phyloP scores from a whole-genome alignment of 768 basidiomycete genomes.

The Boletus barrowsii region DNA sequence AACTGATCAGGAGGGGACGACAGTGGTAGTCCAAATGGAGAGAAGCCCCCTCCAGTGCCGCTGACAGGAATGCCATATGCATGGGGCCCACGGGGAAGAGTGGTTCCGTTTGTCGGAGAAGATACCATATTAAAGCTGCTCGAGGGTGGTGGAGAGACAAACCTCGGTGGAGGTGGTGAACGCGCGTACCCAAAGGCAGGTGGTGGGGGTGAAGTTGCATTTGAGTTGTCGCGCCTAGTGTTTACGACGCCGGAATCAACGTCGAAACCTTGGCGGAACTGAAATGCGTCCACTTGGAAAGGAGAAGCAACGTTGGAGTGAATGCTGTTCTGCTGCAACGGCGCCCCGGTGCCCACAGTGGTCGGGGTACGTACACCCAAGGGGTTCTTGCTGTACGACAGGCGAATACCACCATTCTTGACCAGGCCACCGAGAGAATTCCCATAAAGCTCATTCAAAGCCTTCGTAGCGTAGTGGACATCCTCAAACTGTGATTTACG shows the following conservation, averaged over 20 bases:
- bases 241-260: conserved; percentile 18
- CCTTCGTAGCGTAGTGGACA: conserved; percentile 76
- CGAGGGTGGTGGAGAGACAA: conserved; percentile 33
- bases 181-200: conserved; percentile 30
- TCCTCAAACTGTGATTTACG: conserved; percentile 73
- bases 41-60: conserved; percentile 25
- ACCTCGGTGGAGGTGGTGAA: conserved; percentile 34
- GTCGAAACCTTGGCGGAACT: conserved; percentile 31
- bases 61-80: conserved; percentile 32
- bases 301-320: conserved; percentile 26
- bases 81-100: conserved; percentile 31
- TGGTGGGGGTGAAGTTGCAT: conserved; percentile 24
- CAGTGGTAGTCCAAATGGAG: conserved; percentile 33
- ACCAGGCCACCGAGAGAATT: conserved; percentile 87
- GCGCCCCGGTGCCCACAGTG: conserved; percentile 37
- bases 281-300: conserved; percentile 28
- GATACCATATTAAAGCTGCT: conserved; percentile 28
- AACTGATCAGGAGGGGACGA: conserved; percentile 31
- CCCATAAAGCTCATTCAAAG: conserved; percentile 89
- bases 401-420: conserved; percentile 91
- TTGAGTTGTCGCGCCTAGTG: conserved; percentile 25
- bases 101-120: conserved; percentile 24
- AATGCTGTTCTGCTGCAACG: conserved; percentile 22
- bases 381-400: conserved; percentile 98
- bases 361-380: conserved; percentile 87